Evolutionary conservation across 192 early-diverging fungal species (phyloP).

Genomic region (Funneliformis geosporum): DNA sequence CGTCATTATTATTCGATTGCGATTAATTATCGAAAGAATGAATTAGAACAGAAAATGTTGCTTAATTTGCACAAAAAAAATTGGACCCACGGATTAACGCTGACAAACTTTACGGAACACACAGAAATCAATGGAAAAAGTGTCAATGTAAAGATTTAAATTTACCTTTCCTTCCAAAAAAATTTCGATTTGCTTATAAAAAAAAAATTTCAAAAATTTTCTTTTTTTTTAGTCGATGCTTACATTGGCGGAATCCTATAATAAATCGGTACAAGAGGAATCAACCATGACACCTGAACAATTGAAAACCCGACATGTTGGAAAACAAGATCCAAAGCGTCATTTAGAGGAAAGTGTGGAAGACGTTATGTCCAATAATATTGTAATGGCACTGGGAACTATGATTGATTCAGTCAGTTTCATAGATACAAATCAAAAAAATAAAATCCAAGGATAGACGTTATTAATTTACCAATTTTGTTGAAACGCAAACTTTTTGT

Average conservation of each 20-base stretch:
- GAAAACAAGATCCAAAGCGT: slow-evolving; percentile 99
- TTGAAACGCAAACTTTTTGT: too few species aligned
- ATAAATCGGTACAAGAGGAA: slow-evolving; percentile 99
- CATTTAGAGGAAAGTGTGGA: slow-evolving; percentile 95
- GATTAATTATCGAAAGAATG: slow-evolving; percentile 99
- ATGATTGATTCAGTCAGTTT: slow-evolving; percentile 83
- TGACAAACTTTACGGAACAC: slow-evolving; percentile 83
- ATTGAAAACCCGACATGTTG: slow-evolving; percentile 98
- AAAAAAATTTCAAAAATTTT: neutral
- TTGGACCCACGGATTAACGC: slow-evolving; percentile 93
- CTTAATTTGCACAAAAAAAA: slow-evolving; percentile 99
- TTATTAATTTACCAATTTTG: too few species aligned
- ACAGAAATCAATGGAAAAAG: slow-evolving; percentile 79
- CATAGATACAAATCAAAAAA: neutral
- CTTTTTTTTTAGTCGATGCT: slow-evolving; percentile 72
- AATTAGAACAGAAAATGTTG: slow-evolving; percentile 99
- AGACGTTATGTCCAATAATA: slow-evolving; percentile 91
- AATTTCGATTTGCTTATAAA: neutral
- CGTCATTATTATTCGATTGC: slow-evolving; percentile 99
- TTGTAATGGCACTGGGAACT: slow-evolving; percentile 92
- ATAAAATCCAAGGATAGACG: neutral
- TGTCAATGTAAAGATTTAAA: slow-evolving; percentile 67
- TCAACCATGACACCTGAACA: slow-evolving; percentile 89
- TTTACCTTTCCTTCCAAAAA: neutral
- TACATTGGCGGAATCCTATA: slow-evolving; percentile 86